Percentiles rank a stretch among this genome's conserved stretches.
Conservation (phyloP, 345 rosid genomes). For the Kandelia obovata region DNA sequence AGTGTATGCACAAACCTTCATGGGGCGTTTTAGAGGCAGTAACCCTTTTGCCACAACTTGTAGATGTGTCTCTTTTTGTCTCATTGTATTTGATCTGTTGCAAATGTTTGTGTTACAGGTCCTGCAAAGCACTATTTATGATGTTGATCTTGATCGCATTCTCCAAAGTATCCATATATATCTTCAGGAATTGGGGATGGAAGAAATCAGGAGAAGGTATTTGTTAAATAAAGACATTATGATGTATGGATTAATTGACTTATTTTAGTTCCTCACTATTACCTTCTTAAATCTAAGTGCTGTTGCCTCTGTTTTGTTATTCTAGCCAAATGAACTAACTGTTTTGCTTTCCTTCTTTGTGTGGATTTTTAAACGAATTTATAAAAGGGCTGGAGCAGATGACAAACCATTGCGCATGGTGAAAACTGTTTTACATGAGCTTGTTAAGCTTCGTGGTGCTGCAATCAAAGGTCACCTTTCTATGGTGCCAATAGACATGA, state of each 20-base stretch:
- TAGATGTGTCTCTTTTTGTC: not conserved
- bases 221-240: slow-evolving; percentile 3
- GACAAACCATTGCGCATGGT: slow-evolving; percentile 99
- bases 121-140: slow-evolving; percentile 92
- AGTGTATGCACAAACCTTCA: too few species aligned
- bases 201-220: slow-evolving; percentile 96
- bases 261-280: not conserved
- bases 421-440: slow-evolving; percentile 98
- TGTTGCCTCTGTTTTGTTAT: not conserved
- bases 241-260: not conserved
- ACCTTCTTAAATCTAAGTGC: not conserved
- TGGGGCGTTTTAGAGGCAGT: not conserved
- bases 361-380: slow-evolving; percentile 1
- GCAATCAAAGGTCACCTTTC: slow-evolving; percentile 98
- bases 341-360: not conserved
- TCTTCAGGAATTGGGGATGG: slow-evolving; percentile 97
- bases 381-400: slow-evolving; percentile 91
- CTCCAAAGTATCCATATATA: slow-evolving; percentile 97
- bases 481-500: slow-evolving; percentile 96
- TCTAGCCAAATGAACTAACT: not conserved
- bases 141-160: slow-evolving; percentile 95
- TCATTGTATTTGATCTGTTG: not conserved
- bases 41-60: not conserved
- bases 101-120: slow-evolving; percentile 47
- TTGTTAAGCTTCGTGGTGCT: slow-evolving; percentile 95